Percentiles rank a stretch among this genome's conserved stretches.
Conservation (phyloP, 2,329 filamentous ascomycete genomes). For the Sphaerulina vaccinii region DNA sequence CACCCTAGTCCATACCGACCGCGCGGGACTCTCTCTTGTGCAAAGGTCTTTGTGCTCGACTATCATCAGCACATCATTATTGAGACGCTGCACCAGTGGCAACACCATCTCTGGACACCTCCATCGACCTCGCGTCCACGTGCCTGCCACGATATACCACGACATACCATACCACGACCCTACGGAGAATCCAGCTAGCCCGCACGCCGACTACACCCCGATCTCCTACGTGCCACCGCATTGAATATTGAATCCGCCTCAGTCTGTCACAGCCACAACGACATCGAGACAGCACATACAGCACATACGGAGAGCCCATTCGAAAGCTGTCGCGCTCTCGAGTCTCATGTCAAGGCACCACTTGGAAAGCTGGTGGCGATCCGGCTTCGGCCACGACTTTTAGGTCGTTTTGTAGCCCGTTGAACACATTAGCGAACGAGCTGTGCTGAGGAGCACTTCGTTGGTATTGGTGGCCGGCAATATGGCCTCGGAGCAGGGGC, state of each 20-base stretch:
- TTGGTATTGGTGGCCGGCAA: not conserved
- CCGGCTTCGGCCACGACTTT: conserved; percentile 11
- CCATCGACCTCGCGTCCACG: too few relatives aligned
- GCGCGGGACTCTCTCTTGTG: too few relatives aligned
- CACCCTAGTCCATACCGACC: too few relatives aligned
- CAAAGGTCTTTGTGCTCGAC: too few relatives aligned
- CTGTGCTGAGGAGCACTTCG: not conserved
- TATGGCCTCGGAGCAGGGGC: not conserved
- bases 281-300: not conserved
- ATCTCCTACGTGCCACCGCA: not conserved
- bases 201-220: not conserved
- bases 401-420: conserved; percentile 1
- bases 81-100: too few relatives aligned
- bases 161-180: not conserved
- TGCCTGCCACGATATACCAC: not conserved
- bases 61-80: too few relatives aligned
- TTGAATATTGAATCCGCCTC: not conserved
- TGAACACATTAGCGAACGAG: not conserved
- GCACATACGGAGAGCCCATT: not conserved
- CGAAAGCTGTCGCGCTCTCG: not conserved
- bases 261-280: not conserved
- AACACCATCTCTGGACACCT: too few relatives aligned
- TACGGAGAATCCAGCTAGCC: not conserved
- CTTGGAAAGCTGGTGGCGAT: conserved; percentile 2
- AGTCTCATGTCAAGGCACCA: conserved; percentile 5